Conservation (phyloP, 441 rosid species). For the Bocquillonia castaneifolia region DNA sequence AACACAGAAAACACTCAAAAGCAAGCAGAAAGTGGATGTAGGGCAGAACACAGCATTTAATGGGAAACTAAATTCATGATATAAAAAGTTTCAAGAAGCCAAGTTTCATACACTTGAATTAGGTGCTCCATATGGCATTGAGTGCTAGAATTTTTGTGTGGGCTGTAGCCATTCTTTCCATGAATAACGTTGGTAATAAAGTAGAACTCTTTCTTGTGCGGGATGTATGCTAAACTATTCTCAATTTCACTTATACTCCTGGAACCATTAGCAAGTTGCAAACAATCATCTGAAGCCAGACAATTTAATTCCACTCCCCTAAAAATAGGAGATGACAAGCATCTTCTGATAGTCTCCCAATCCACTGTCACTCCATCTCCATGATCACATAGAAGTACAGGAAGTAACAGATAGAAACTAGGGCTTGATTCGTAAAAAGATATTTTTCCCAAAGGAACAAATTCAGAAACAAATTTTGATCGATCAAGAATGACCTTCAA, state of each 20-base stretch:
- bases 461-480: constrained; percentile 44
- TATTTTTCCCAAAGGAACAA: constrained; percentile 54
- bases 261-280: constrained; percentile 70
- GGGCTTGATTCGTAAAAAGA: constrained; percentile 37
- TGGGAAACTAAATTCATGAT: constrained; percentile 18
- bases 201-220: constrained; percentile 57
- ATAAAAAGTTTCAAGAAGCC: constrained; percentile 17
- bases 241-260: constrained; percentile 47
- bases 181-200: constrained; percentile 45
- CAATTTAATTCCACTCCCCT: constrained; percentile 27
- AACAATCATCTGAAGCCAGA: constrained; percentile 27
- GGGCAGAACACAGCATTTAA: constrained; percentile 19
- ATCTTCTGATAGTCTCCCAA: constrained; percentile 61
- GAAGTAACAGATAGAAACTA: constrained; percentile 83
- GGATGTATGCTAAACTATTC: constrained; percentile 66
- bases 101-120: constrained; percentile 45
- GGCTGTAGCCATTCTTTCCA: constrained; percentile 51
- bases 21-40: constrained; percentile 3
- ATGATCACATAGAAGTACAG: constrained; percentile 37
- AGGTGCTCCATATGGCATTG: constrained; percentile 49
- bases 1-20: background rate
- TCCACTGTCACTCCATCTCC: constrained; percentile 45
- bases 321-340: constrained; percentile 82
- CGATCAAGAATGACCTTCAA: constrained; percentile 76
- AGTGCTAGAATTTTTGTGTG: constrained; percentile 34